Evolutionary conservation across 768 basidiomycete genomes (phyloP).

Genomic region (Russula virescens): DNA sequence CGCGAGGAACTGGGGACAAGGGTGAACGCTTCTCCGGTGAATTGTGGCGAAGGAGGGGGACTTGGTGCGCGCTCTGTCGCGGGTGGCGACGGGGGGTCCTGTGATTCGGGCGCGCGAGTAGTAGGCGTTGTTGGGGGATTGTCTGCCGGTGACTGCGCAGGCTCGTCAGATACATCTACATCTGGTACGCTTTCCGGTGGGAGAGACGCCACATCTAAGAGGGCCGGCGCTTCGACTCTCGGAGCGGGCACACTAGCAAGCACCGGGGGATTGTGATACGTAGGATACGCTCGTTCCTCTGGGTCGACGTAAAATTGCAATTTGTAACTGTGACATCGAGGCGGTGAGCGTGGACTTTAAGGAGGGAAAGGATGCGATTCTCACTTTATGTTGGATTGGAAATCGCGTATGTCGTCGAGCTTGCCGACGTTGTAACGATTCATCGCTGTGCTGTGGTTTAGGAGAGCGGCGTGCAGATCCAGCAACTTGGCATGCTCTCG

Average conservation of each 20-base stretch:
- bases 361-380: not conserved
- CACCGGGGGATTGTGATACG: not conserved
- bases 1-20: not conserved
- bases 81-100: not conserved
- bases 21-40: not conserved
- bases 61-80: not conserved
- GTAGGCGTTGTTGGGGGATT: not conserved
- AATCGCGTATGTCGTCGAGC: slow-evolving; percentile 15
- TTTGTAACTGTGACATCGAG: slow-evolving; percentile 2
- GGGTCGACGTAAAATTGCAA: slow-evolving; percentile 2
- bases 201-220: not conserved
- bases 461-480: slow-evolving; percentile 10
- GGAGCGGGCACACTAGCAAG: no score
- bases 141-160: not conserved
- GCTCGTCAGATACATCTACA: no score
- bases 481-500: slow-evolving; percentile 13
- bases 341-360: not conserved
- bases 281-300: not conserved
- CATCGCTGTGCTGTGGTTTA: slow-evolving; percentile 14
- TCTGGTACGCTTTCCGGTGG: not conserved
- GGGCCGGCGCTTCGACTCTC: not conserved
- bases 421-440: slow-evolving; percentile 19
- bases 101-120: not conserved
- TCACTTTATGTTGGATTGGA: slow-evolving; percentile 13
- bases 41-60: not conserved